These are phyloP conservation scores for Cucumis melo DNA, from an alignment of 306 rosid species.

Conservation along the genomic window DNA sequence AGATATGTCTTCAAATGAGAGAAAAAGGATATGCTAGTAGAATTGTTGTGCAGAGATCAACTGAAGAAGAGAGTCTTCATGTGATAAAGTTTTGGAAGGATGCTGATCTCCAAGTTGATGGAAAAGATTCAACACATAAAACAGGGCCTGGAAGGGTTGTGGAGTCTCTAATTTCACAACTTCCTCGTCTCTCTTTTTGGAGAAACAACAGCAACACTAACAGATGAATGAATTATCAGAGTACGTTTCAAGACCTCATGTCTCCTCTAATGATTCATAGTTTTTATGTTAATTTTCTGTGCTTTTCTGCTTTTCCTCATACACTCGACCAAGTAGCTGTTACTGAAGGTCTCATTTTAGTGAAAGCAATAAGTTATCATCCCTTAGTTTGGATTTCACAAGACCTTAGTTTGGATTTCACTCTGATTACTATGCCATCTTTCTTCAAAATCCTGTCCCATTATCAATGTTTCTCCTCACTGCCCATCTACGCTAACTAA, in stretches of 20 bases:
- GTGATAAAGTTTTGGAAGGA: slow-evolving; percentile 87
- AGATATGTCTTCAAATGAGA: slow-evolving; percentile 68
- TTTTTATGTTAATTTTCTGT: background rate
- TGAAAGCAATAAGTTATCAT: background rate
- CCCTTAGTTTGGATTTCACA: background rate
- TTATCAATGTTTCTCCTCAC: background rate
- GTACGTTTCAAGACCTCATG: background rate
- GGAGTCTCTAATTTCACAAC: slow-evolving; percentile 30
- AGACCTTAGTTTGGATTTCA: background rate
- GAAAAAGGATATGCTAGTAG: slow-evolving; percentile 68
- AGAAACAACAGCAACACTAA: slow-evolving; percentile 23
- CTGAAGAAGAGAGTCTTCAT: slow-evolving; percentile 88
- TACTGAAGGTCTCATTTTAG: background rate
- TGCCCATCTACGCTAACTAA: background rate
- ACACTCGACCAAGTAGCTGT: background rate
- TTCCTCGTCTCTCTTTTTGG: slow-evolving; percentile 24
- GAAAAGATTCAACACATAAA: slow-evolving; percentile 17
- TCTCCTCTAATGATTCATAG: background rate
- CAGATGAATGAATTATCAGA: slow-evolving; percentile 13
- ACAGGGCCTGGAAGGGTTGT: slow-evolving; percentile 20
- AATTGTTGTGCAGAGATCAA: slow-evolving; percentile 72
- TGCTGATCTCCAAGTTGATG: slow-evolving; percentile 19
- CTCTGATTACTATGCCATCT: background rate
- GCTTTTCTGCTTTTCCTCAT: background rate
- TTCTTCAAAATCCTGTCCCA: background rate